Conservation (phyloP, 2,329 filamentous ascomycete genomes). For the Colletotrichum musicola region DNA sequence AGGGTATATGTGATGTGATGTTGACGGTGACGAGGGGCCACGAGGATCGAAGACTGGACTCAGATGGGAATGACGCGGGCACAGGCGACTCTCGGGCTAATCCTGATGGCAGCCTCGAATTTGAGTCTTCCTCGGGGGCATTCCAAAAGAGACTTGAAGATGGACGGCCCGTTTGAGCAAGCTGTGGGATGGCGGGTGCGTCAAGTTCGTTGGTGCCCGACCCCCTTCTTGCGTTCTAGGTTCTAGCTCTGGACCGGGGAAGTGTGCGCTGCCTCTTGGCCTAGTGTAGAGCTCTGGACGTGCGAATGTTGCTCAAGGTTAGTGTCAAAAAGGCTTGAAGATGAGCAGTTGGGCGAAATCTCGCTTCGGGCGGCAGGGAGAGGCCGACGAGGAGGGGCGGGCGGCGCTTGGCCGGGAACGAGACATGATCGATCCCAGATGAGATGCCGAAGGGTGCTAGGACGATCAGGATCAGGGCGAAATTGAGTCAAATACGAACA, state of each 20-base stretch:
- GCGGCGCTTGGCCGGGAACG: conserved; percentile 19
- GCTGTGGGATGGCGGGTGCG: conserved; percentile 2
- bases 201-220: conserved; percentile 21
- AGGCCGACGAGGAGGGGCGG: neutral
- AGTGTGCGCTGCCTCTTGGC: neutral
- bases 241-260: neutral
- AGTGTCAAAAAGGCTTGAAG: conserved; percentile 27
- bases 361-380: conserved; percentile 17
- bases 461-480: conserved; percentile 5
- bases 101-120: conserved; percentile 28
- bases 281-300: neutral
- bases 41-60: conserved; percentile 15
- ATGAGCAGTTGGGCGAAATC: conserved; percentile 14
- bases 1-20: conserved; percentile 11
- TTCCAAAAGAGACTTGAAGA: conserved; percentile 6
- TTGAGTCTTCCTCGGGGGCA: neutral
- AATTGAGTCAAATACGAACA: conserved; percentile 3
- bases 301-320: conserved; percentile 14
- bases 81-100: neutral
- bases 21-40: neutral
- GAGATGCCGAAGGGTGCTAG: conserved; percentile 26
- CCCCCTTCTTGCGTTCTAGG: neutral
- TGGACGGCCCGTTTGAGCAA: conserved; percentile 29
- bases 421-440: conserved; percentile 32
- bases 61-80: conserved; percentile 13